Percentiles rank a stretch among this genome's conserved stretches.
phyloP scores from a whole-genome alignment of 2,329 filamentous ascomycete species.

The Cadophora luteo-olivacea region DNA sequence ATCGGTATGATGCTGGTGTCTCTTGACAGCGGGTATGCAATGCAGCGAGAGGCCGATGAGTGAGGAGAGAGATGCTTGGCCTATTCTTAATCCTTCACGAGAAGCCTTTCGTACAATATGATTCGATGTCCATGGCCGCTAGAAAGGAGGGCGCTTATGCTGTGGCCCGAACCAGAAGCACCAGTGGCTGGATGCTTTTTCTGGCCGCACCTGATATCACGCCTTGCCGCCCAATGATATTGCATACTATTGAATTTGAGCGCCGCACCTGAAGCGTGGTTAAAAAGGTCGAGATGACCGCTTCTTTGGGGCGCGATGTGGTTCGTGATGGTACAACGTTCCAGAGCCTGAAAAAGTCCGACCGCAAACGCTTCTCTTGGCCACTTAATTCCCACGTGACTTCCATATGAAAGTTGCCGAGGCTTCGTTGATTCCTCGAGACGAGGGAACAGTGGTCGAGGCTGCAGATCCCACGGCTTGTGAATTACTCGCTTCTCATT shows the following conservation, averaged over 20 bases:
- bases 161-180: slow-evolving; percentile 14
- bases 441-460: background rate
- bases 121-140: slow-evolving; percentile 24
- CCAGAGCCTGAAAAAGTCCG: background rate
- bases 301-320: background rate
- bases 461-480: background rate
- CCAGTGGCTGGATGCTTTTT: slow-evolving; percentile 17
- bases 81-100: slow-evolving; percentile 23
- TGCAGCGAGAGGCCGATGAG: slow-evolving; percentile 31
- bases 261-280: slow-evolving; percentile 2
- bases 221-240: slow-evolving; percentile 20
- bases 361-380: too few species aligned
- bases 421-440: background rate
- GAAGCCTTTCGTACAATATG: slow-evolving; percentile 17
- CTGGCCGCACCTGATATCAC: slow-evolving; percentile 18
- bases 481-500: background rate
- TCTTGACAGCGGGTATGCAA: slow-evolving; percentile 34
- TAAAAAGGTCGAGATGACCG: background rate
- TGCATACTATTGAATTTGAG: slow-evolving; percentile 9
- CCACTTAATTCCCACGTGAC: background rate
- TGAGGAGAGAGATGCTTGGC: slow-evolving; percentile 25
- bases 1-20: slow-evolving; percentile 25
- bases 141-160: slow-evolving; percentile 19
- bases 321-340: background rate
- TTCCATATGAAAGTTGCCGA: background rate